These are phyloP conservation scores for Trapa incisa DNA, from an alignment of 345 rosid species.

Conservation along the genomic window DNA sequence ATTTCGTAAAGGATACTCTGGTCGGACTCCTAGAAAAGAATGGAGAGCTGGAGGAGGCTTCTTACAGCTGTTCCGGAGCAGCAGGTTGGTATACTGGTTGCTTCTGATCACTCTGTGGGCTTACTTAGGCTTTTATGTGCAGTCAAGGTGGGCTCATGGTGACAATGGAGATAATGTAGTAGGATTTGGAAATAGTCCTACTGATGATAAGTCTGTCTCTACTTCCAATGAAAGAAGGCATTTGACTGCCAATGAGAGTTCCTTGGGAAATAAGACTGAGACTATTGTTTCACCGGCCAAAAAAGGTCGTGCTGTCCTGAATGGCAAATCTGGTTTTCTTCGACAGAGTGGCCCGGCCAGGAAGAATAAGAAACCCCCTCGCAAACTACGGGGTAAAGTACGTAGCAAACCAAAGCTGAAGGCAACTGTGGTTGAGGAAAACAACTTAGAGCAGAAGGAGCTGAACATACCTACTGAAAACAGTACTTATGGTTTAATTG, in stretches of 20 bases:
- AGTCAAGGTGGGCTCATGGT: conserved; percentile 96
- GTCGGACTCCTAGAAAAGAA: conserved; percentile 79
- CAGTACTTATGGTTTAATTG: conserved; percentile 56
- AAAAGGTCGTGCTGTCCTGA: conserved; percentile 38
- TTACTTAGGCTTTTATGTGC: conserved; percentile 86
- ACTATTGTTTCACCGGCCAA: conserved; percentile 20
- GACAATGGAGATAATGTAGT: conserved; percentile 57
- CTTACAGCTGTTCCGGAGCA: conserved; percentile 68
- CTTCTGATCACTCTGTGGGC: conserved; percentile 95
- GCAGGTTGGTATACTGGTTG: conserved; percentile 72
- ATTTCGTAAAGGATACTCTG: conserved; percentile 43
- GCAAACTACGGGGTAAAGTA: conserved; percentile 29
- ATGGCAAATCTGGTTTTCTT: conserved; percentile 24
- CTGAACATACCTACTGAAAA: conserved; percentile 53
- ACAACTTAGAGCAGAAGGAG: conserved; percentile 38
- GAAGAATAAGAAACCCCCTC: conserved; percentile 39
- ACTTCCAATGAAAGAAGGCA: conserved; percentile 26
- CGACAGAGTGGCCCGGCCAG: conserved; percentile 25
- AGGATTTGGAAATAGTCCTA: conserved; percentile 47
- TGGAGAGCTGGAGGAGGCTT: conserved; percentile 43
- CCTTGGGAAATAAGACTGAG: conserved; percentile 26
- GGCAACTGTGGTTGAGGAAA: conserved; percentile 18
- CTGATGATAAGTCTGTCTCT: conserved; percentile 20
- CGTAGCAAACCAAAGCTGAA: conserved; percentile 31
- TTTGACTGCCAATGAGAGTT: conserved; percentile 42